phyloP scores from a whole-genome alignment of 202 grass and related monocot species.

The Schoenoplectus triqueter region DNA sequence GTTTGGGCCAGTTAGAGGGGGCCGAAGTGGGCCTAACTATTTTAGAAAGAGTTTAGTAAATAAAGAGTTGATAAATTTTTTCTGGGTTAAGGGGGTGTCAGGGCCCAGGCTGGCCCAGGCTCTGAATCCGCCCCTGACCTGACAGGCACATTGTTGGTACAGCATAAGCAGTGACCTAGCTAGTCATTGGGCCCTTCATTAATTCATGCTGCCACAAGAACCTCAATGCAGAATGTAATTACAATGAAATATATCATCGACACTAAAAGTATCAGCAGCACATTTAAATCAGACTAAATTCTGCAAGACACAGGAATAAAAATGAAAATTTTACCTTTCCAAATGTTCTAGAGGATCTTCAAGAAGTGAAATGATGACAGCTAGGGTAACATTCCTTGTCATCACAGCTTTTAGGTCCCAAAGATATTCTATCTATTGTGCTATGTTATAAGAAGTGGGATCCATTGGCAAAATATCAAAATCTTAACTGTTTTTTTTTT shows the following conservation, averaged over 20 bases:
- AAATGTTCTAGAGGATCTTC: constrained; percentile 86
- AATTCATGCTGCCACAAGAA: not conserved
- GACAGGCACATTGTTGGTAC: constrained; percentile 6
- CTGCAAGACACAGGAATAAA: not conserved
- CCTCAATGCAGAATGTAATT: not conserved
- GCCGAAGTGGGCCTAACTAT: too few species aligned
- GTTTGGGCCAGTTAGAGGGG: too few species aligned
- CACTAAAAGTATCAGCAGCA: not conserved
- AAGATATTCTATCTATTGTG: constrained; percentile 85
- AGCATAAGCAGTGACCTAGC: not conserved
- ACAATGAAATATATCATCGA: constrained; percentile 1
- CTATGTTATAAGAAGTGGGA: constrained; percentile 64
- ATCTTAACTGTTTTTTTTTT: constrained; percentile 69
- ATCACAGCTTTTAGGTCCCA: constrained; percentile 90
- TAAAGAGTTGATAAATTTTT: too few species aligned
- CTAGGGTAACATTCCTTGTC: constrained; percentile 57
- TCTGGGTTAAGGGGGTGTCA: too few species aligned
- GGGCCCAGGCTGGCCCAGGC: too few species aligned
- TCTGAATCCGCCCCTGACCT: too few species aligned
- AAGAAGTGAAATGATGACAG: constrained; percentile 86
- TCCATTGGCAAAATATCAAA: constrained; percentile 93
- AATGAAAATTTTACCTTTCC: constrained; percentile 65
- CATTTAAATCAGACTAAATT: not conserved
- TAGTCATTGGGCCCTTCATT: not conserved
- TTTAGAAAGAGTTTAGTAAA: too few species aligned